Evolutionary conservation across 441 rosid species (phyloP), one percentile per base, ranked within the genome.

Genomic region (Arabidopsis hybrid): DNA sequence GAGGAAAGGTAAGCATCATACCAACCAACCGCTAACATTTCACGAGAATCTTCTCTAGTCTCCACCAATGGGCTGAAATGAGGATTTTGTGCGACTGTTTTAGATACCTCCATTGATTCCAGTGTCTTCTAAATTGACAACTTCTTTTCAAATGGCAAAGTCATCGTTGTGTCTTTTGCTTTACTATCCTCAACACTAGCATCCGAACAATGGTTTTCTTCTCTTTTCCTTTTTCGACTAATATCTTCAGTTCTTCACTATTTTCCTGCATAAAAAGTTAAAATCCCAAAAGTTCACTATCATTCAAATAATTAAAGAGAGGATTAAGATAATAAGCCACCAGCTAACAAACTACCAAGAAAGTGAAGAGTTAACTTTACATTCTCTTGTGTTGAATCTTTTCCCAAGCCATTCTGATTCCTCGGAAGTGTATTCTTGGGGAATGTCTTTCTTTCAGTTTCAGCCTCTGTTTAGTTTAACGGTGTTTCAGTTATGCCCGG

Each of bases 21-120:
- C n/a, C n/a, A n/a, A 56, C 95, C 95, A 72, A 91, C 80, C 34
- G 95, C 95, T 29, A 78, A 71, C 46, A 87, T 85, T 82, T 91
- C 97, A 3, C 89, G 89, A 34, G 74, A 83, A 69, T 78, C 85
- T 79, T 86, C 91, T 75, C 78, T 83, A 35, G 65, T 83, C 46
- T 75, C 85, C 49, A 71, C 26, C 63, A 91, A 60, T 57, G 93
- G 89, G 18, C 7, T 73, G 69, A 91, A 87, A 75, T 89, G 95
- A 14, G 95, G 93, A 7, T 69, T 79, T 65, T 89, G 97, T 34
- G 91, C 90, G 34, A 79, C 11, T 49, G 50, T 34, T 75, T 67
- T 80, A 67, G 87, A 89, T 3, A 81, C 75, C 53, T 83, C 91
- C 87, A 92, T 81, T 35, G 90, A 83, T 76, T 89, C 92, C 56